Base-by-base conservation (phyloP, 495 filamentous ascomycete species). In the Polyplosphaeria fusca region DNA sequence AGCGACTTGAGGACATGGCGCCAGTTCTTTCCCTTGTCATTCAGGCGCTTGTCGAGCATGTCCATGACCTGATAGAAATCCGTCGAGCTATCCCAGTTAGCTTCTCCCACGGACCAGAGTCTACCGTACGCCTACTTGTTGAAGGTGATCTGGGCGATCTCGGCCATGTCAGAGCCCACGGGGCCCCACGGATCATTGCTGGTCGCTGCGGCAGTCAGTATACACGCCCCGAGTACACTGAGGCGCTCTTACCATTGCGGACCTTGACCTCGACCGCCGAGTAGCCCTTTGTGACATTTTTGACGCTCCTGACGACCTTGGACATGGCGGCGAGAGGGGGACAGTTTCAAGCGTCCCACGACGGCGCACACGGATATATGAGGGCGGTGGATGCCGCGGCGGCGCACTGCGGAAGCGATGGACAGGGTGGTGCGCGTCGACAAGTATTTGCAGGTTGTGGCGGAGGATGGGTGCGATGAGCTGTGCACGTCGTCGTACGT, bases 21-120 rank as follows among this genome's bases (percentile, higher is more conserved):
- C 94, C 94, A 99, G 72, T 99, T 99, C 79, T 96, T 99, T 65
- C 94, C 94, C 72, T 99, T 99, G 70, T 99, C 94, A 64, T 99
- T 99, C 64, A 99, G 77, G 56, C 94, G 87, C 78, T 97, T 97
- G 73, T 97, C 94, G 57, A 99, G 77, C 93, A 99, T 99, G 72
- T 97, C 94, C 85, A 99, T 95, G 64, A 99, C 96, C 68, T 99
- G 91, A 77, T 95, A 94, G 74, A 97, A 99, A 71, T 96, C 93
- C 68, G 84, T 90, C n/a, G 87, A 88, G 67, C 91, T 95, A 67
- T n/a, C 0, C 18, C 9, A 11, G 57, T 69, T 44, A 61, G 55
- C 47, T 20, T 4, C 24, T 14, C 19, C 13, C 28, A 18, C 41
- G 12, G 13, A 38, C 5, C 26, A 19, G 16, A 16, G 20, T 18